These are phyloP conservation scores for Nakazawaea siamensis DNA, from an alignment of 805 yeast species.

Conservation along the genomic window DNA sequence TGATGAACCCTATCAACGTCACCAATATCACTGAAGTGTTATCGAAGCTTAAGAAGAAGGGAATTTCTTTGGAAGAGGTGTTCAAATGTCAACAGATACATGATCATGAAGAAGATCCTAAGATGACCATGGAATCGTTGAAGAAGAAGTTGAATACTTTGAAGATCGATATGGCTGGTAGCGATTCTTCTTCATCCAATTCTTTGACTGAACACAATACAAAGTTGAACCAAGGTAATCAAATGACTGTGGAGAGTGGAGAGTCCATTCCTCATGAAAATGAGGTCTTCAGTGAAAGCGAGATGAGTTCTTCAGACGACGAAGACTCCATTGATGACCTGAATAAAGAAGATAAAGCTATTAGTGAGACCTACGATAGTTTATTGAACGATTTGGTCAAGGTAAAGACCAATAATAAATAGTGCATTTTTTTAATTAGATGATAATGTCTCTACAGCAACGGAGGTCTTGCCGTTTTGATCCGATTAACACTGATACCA, in stretches of 20 bases:
- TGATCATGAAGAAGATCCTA: background rate
- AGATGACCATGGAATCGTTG: conserved; percentile 4
- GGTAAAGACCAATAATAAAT: conserved; percentile 8
- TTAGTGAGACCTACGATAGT: conserved; percentile 16
- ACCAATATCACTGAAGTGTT: conserved; percentile 28
- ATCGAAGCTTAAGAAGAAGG: conserved; percentile 29
- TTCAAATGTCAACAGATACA: conserved; percentile 10
- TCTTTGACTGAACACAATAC: conserved; percentile 5
- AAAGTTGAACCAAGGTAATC: background rate
- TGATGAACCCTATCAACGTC: conserved; percentile 27
- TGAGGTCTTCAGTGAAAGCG: background rate
- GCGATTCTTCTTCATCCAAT: background rate
- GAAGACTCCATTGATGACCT: conserved; percentile 1
- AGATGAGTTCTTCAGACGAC: background rate
- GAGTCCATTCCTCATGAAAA: background rate
- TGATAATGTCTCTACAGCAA: background rate
- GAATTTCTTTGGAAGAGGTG: conserved; percentile 29
- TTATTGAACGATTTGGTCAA: conserved; percentile 17
- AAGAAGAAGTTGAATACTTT: conserved; percentile 1
- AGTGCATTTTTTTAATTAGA: background rate
- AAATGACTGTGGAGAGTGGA: background rate
- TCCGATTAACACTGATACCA: conserved; percentile 6
- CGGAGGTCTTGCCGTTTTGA: conserved; percentile 11
- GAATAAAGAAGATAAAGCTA: background rate
- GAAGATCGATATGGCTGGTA: background rate